These are phyloP conservation scores for Boletus rufocinnamomeus DNA, from an alignment of 768 basidiomycete species.

Conservation along the genomic window DNA sequence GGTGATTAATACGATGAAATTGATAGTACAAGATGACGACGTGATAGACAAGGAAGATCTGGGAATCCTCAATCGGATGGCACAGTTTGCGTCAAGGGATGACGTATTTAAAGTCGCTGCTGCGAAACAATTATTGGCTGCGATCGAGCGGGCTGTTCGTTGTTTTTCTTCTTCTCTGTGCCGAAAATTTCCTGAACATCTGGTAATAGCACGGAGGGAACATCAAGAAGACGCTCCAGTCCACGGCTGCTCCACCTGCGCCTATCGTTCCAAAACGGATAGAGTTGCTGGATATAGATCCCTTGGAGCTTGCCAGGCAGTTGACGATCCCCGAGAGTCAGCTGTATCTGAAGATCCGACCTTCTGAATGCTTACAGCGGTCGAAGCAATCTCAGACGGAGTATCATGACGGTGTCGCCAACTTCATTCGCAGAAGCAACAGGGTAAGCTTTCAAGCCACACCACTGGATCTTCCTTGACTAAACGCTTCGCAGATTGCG, in stretches of 20 bases:
- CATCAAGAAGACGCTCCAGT: conserved; percentile 35
- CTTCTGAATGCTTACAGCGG: conserved; percentile 61
- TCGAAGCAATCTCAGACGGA: conserved; percentile 49
- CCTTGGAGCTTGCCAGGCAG: conserved; percentile 67
- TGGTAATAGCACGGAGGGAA: conserved; percentile 36
- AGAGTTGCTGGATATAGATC: conserved; percentile 60
- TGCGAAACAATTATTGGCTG: conserved; percentile 49
- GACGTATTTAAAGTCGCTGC: conserved; percentile 44
- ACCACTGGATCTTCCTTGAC: not conserved
- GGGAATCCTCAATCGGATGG: conserved; percentile 53
- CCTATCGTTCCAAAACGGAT: conserved; percentile 51
- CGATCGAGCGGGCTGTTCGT: conserved; percentile 55
- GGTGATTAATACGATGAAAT: conserved; percentile 65
- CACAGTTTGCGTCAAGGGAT: conserved; percentile 49
- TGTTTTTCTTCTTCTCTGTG: not conserved
- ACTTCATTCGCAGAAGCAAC: conserved; percentile 60
- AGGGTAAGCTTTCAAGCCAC: conserved; percentile 35
- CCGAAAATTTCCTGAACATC: not conserved
- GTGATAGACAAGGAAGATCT: conserved; percentile 56
- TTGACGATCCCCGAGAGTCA: conserved; percentile 64
- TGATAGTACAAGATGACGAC: conserved; percentile 58
- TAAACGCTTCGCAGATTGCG: conserved; percentile 42
- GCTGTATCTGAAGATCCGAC: conserved; percentile 58
- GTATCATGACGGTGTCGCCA: conserved; percentile 52
- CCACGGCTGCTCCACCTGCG: conserved; percentile 45